phyloP scores from a whole-genome alignment of 805 yeast genomes.

The Teunomyces tritomae region DNA sequence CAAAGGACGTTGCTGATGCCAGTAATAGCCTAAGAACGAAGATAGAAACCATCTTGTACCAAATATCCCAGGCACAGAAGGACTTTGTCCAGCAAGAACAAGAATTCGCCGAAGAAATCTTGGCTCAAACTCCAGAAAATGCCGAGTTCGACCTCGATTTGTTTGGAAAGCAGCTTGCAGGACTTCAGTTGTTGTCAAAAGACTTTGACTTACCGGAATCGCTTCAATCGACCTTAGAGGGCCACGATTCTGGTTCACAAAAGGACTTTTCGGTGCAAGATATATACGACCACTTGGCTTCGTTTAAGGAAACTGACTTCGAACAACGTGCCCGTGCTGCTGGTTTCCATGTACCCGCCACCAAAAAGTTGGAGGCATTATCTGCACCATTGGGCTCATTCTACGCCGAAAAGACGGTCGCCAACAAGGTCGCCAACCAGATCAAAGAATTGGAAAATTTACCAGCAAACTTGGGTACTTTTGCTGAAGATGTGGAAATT shows the following conservation, averaged over 20 bases:
- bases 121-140: slow-evolving; percentile 7
- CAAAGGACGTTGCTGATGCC: slow-evolving; percentile 19
- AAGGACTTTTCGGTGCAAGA: slow-evolving; percentile 1
- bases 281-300: slow-evolving; percentile 6
- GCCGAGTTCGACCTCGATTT: slow-evolving; percentile 40
- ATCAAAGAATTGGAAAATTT: slow-evolving; percentile 58
- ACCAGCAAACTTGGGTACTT: slow-evolving; percentile 71
- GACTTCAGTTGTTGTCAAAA: slow-evolving; percentile 61
- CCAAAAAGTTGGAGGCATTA: slow-evolving; percentile 26
- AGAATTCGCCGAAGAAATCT: slow-evolving; percentile 18
- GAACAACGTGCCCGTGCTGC: slow-evolving; percentile 37
- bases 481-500: slow-evolving; percentile 17
- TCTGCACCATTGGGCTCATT: slow-evolving; percentile 48
- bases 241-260: slow-evolving; percentile 6
- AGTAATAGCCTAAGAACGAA: slow-evolving; percentile 19
- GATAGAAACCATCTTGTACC: slow-evolving; percentile 29
- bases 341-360: slow-evolving; percentile 34
- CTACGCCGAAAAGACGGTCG: slow-evolving; percentile 51
- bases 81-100: slow-evolving; percentile 20
- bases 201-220: slow-evolving; percentile 63
- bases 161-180: slow-evolving; percentile 57
- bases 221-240: slow-evolving; percentile 39
- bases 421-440: slow-evolving; percentile 55
- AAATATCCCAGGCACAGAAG: slow-evolving; percentile 26
- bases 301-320: slow-evolving; percentile 15